Evolutionary conservation across 306 rosid genomes (phyloP), one percentile per base, ranked within the genome.

Genomic region (Malus sieversii): DNA sequence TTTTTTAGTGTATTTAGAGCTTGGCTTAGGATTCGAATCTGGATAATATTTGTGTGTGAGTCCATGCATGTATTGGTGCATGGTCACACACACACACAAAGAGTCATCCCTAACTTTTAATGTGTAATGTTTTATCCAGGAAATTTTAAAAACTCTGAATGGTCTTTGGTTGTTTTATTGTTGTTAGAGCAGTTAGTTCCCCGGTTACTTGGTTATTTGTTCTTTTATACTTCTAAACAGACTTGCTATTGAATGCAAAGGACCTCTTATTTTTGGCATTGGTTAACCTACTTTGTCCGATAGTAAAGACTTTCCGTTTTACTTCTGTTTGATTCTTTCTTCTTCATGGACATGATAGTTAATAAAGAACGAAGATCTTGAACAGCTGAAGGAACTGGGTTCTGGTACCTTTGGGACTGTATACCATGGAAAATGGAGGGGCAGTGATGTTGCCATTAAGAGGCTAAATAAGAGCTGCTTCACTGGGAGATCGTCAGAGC

Each of bases 351-450:
- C 80, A 29, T 81, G 53, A 66, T 86, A 93, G 98, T 80, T 86
- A 79, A 93, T 93, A 85, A 88, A 77, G 81, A 89, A 93, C 73
- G 91, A 91, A 75, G 98, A 93, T 87, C 98, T 93, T 73, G 98
- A 93, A 83, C 97, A 93, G 86, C 81, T 91, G 80, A 85, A 75
- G 79, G 98, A 93, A 76, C 81, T 93, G 68, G 98, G 98, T 77
- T 93, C 97, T 48, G 93, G 98, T 83, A 89, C 96, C 76, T 93
- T 93, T 80, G 98, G 98, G 82, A 93, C 97, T 30, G 98, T 93
- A 51, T 93, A 91, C 83, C 98, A 93, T 80, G 98, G 98, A 77
- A 93, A 89, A 82, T 93, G 98, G 98, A 84, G 97, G 72, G 97
- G 98, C 81, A 85, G 93, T 14, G 98, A 93, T 89, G 98, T 93